Evolutionary conservation across 2,329 filamentous ascomycete genomes (phyloP).

Genomic region (Clarireedia hainanense): DNA sequence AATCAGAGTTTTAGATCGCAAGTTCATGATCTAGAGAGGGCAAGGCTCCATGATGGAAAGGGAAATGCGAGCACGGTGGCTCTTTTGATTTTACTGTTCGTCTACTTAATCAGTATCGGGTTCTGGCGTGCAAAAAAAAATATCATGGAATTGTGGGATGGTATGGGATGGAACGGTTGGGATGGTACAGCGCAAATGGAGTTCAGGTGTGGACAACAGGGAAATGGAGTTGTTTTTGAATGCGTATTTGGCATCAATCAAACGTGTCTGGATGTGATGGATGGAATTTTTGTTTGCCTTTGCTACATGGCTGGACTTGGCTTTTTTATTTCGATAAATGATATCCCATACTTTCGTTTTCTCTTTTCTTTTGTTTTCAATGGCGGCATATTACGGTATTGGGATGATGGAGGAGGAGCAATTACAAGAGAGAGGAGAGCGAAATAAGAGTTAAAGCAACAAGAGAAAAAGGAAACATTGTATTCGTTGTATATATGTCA

Average conservation of each 20-base stretch:
- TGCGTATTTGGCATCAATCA: not conserved
- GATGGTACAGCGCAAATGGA: not conserved
- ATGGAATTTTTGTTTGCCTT: not conserved
- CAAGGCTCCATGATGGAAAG: not conserved
- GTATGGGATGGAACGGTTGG: not conserved
- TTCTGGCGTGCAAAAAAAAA: slow-evolving; percentile 4
- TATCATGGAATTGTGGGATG: not conserved
- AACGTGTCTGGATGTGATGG: not conserved
- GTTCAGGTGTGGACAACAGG: not conserved
- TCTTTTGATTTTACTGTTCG: too few species aligned
- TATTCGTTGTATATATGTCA: too few species aligned
- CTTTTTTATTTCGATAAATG: slow-evolving; percentile 2
- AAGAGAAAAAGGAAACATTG: not conserved
- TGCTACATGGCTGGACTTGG: not conserved
- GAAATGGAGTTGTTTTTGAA: not conserved
- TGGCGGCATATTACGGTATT: too few species aligned
- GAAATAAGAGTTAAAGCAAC: not conserved
- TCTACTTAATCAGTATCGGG: not conserved
- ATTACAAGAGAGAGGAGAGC: not conserved
- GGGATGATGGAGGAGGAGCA: not conserved
- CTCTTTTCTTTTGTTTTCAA: not conserved
- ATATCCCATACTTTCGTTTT: slow-evolving; percentile 10
- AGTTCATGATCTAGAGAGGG: slow-evolving; percentile 34
- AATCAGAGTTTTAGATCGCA: slow-evolving; percentile 56
- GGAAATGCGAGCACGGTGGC: not conserved